phyloP scores from a whole-genome alignment of 1,139 yeast species.

The Geotrichum klebahnii region DNA sequence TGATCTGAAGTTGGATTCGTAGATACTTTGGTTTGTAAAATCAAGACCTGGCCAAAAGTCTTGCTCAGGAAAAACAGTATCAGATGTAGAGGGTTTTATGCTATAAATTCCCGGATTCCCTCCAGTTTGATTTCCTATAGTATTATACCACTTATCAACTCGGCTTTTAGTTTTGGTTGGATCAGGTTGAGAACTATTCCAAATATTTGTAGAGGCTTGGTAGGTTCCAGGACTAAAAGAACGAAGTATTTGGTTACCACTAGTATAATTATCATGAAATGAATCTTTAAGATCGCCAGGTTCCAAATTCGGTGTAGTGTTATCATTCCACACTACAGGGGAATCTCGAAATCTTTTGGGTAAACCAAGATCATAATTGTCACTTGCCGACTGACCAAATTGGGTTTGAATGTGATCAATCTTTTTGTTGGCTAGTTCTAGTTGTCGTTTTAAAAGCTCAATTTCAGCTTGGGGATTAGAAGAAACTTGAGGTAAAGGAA shows the following conservation, averaged over 20 bases:
- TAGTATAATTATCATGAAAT: background rate
- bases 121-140: constrained; percentile 1
- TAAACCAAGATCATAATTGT: background rate
- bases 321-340: background rate
- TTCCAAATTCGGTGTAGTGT: constrained; percentile 1
- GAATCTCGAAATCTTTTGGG: constrained; percentile 1
- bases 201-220: constrained; percentile 9
- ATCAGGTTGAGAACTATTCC: constrained; percentile 12
- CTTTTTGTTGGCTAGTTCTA: constrained; percentile 21
- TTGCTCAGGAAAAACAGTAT: background rate
- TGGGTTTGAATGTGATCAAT: constrained; percentile 17
- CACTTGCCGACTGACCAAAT: constrained; percentile 6
- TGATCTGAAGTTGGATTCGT: constrained; percentile 14
- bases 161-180: constrained; percentile 5
- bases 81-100: background rate
- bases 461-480: constrained; percentile 19
- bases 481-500: constrained; percentile 2
- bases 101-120: constrained; percentile 1
- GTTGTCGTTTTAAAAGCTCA: constrained; percentile 19
- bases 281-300: constrained; percentile 12
- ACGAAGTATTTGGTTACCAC: background rate
- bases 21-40: constrained; percentile 10
- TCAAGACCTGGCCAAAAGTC: constrained; percentile 9
- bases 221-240: constrained; percentile 16
- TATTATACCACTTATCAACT: constrained; percentile 16